Conservation (phyloP, 768 basidiomycete genomes). For the Mycena epipterygia region DNA sequence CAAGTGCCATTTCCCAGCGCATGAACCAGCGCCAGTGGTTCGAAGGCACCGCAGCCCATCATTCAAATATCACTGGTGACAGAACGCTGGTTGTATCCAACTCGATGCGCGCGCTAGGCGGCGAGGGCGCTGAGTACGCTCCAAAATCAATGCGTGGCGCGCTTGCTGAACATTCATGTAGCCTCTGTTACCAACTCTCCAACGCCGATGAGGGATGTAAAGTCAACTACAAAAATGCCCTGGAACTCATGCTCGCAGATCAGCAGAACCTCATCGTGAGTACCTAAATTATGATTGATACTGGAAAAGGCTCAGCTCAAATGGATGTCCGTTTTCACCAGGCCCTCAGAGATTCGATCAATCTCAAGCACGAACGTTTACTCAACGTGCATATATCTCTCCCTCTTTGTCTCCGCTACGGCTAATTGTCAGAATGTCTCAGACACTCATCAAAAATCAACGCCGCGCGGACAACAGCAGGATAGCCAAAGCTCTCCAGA, state of each 20-base stretch:
- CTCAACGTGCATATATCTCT: slow-evolving; percentile 76
- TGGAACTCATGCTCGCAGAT: slow-evolving; percentile 87
- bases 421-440: slow-evolving; percentile 77
- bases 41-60: too few relatives aligned
- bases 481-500: slow-evolving; percentile 88
- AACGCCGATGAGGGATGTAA: too few relatives aligned
- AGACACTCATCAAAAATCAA: slow-evolving; percentile 96
- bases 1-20: too few relatives aligned
- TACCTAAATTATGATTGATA: slow-evolving; percentile 45
- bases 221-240: slow-evolving; percentile 92
- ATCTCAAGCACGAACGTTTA: slow-evolving; percentile 91
- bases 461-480: slow-evolving; percentile 91
- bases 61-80: too few relatives aligned
- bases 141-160: too few relatives aligned
- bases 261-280: slow-evolving; percentile 89
- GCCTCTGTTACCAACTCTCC: too few relatives aligned
- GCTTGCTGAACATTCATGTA: too few relatives aligned
- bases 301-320: slow-evolving; percentile 52
- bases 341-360: slow-evolving; percentile 88
- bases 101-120: too few relatives aligned
- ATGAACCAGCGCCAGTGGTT: too few relatives aligned
- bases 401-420: slow-evolving; percentile 26
- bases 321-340: slow-evolving; percentile 61
- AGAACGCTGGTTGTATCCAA: too few relatives aligned
- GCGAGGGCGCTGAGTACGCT: too few relatives aligned